Percentiles rank a stretch among this genome's conserved stretches.
These are phyloP conservation scores for Tylopilus sp. DNA, from an alignment of 768 basidiomycete species.

Conservation along the genomic window DNA sequence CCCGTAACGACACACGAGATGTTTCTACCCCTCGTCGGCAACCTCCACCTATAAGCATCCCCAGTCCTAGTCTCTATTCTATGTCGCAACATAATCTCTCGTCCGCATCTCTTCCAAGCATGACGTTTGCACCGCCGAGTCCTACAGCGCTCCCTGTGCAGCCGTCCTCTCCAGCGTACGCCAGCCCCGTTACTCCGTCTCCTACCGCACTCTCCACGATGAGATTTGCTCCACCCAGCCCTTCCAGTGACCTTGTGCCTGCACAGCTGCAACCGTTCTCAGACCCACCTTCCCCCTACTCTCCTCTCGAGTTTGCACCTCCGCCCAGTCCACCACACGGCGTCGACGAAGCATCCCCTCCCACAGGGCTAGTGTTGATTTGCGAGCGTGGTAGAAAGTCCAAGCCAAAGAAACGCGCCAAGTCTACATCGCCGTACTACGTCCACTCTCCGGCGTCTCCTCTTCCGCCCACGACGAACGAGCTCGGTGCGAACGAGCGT, in stretches of 20 bases:
- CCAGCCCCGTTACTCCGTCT: constrained; percentile 9
- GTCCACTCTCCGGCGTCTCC: constrained; percentile 9
- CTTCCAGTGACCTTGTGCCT: constrained; percentile 10
- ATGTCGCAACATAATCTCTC: constrained; percentile 15
- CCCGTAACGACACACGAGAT: constrained; percentile 1
- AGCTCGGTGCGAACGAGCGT: constrained; percentile 60
- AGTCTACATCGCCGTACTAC: constrained; percentile 28
- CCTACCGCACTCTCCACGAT: constrained; percentile 27
- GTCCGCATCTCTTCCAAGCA: constrained; percentile 27
- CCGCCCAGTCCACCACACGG: constrained; percentile 8
- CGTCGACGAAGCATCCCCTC: constrained; percentile 40
- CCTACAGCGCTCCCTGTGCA: constrained; percentile 11
- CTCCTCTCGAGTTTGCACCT: constrained; percentile 31
- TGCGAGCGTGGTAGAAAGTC: constrained; percentile 34
- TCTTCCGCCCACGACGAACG: constrained; percentile 65
- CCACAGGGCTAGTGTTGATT: constrained; percentile 44
- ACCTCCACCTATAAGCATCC: constrained; percentile 19
- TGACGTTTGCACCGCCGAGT: constrained; percentile 32
- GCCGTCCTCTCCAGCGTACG: constrained; percentile 9
- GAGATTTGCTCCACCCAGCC: constrained; percentile 29
- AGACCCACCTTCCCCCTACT: constrained; percentile 27
- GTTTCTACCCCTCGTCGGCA: constrained; percentile 9
- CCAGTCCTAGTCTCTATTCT: constrained; percentile 20
- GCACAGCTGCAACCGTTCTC: constrained; percentile 16
- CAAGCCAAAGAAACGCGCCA: constrained; percentile 24